phyloP scores from a whole-genome alignment of 352 stramenopile species.

The Globisporangium yorkense region DNA sequence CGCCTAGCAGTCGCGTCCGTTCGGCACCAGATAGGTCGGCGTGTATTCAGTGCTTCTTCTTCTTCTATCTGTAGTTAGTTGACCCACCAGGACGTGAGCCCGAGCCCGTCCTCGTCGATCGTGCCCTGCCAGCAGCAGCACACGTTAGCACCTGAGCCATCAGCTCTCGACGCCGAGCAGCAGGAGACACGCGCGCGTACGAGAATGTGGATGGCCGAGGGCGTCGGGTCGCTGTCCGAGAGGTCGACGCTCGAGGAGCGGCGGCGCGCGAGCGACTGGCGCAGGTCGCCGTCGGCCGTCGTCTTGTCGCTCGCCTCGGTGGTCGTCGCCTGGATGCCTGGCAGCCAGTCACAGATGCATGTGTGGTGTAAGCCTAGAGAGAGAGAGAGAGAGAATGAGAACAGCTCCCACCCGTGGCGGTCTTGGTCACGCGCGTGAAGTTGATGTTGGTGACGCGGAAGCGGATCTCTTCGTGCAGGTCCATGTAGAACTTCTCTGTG shows the following conservation, averaged over 20 bases:
- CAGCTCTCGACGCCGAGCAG: neutral
- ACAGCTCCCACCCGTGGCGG: conserved; percentile 43
- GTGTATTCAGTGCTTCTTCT: neutral
- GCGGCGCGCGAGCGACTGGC: conserved; percentile 58
- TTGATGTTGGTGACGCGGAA: conserved; percentile 87
- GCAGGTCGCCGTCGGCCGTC: conserved; percentile 49
- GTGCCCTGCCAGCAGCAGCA: conserved; percentile 39
- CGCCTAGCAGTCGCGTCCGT: no score
- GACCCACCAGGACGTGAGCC: conserved; percentile 81
- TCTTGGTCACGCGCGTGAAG: conserved; percentile 86
- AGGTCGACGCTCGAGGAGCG: conserved; percentile 83
- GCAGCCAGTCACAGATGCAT: neutral
- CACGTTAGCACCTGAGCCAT: neutral
- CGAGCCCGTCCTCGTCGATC: conserved; percentile 84
- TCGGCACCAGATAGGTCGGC: neutral
- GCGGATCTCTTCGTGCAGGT: conserved; percentile 82
- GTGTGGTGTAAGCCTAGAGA: neutral
- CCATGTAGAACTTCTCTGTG: conserved; percentile 84
- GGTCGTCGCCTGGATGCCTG: conserved; percentile 80
- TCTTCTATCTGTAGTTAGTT: conserved; percentile 14
- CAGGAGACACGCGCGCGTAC: conserved; percentile 21
- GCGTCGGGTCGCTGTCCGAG: conserved; percentile 75
- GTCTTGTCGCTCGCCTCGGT: conserved; percentile 75
- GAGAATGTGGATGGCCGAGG: conserved; percentile 79
- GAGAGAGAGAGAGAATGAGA: neutral